These are phyloP conservation scores for Filobasidium floriforme DNA, from an alignment of 768 basidiomycete genomes.

Conservation along the genomic window DNA sequence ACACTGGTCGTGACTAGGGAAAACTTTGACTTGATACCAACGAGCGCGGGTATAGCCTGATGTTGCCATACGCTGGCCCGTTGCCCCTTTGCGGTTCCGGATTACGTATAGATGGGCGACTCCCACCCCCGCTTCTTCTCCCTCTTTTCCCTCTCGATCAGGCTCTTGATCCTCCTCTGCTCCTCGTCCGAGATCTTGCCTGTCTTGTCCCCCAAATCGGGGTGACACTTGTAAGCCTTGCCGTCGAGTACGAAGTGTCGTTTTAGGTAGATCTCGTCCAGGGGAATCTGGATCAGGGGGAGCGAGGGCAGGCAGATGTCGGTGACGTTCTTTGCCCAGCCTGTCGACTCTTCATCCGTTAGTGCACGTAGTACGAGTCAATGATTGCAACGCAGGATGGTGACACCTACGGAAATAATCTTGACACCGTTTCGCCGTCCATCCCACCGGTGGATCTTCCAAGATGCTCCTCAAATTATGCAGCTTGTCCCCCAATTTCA, in stretches of 20 bases:
- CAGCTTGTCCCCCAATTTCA: conserved; percentile 43
- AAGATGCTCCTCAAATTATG: conserved; percentile 42
- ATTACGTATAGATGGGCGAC: conserved; percentile 2
- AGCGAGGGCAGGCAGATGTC: conserved; percentile 15
- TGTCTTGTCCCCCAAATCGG: conserved; percentile 14
- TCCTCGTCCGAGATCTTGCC: not conserved
- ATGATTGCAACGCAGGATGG: not conserved
- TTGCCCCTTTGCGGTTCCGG: not conserved
- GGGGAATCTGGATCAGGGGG: conserved; percentile 10
- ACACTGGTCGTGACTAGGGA: no score
- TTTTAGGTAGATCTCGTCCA: conserved; percentile 16
- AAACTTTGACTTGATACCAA: no score
- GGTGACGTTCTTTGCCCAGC: conserved; percentile 24
- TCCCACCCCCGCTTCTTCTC: conserved; percentile 3
- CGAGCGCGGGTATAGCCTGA: no score
- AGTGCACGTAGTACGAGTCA: not conserved
- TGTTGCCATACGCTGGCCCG: no score
- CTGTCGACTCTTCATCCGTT: not conserved
- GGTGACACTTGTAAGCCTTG: conserved; percentile 23
- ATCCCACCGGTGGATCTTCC: conserved; percentile 41
- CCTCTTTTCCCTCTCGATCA: not conserved
- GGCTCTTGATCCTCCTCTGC: not conserved
- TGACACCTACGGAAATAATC: conserved; percentile 33
- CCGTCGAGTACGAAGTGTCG: conserved; percentile 16
- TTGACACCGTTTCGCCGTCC: conserved; percentile 37